Evolutionary conservation across 75 land plant genomes (phyloP).

Genomic region (Azolla pinnata): DNA sequence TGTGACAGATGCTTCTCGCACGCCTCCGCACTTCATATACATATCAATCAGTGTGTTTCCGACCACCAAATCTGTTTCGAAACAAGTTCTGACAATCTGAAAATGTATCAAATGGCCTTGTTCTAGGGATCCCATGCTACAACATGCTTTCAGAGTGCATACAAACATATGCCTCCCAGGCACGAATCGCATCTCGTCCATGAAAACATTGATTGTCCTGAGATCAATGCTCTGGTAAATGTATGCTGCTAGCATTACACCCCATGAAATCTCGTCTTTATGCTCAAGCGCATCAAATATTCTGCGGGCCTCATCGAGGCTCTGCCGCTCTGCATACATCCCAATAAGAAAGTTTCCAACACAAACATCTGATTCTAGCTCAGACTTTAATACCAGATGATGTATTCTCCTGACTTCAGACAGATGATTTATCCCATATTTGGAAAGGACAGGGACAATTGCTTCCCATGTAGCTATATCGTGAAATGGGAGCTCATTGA

Average conservation of each 20-base stretch:
- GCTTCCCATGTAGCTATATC: background rate
- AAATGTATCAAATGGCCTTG: conserved; percentile 1
- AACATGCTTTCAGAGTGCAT: conserved; percentile 8
- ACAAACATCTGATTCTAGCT: conserved; percentile 22
- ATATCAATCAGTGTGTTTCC: conserved; percentile 9
- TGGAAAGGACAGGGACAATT: background rate
- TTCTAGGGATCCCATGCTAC: conserved; percentile 1
- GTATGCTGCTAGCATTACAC: conserved; percentile 27
- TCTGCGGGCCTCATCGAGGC: conserved; percentile 14
- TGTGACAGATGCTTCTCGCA: background rate
- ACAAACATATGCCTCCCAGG: background rate
- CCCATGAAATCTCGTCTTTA: conserved; percentile 33
- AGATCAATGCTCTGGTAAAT: background rate
- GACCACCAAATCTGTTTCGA: background rate
- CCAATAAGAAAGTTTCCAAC: conserved; percentile 31
- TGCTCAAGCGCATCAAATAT: conserved; percentile 17
- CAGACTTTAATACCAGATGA: conserved; percentile 1
- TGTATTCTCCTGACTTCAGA: background rate
- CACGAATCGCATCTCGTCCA: background rate
- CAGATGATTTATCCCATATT: background rate
- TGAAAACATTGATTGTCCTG: background rate
- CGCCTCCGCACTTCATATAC: conserved; percentile 10
- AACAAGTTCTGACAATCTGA: background rate
- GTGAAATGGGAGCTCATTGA: background rate
- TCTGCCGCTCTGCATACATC: conserved; percentile 42